phyloP scores from a whole-genome alignment of 2,329 filamentous ascomycete species.

The Ascochyta koolunga region DNA sequence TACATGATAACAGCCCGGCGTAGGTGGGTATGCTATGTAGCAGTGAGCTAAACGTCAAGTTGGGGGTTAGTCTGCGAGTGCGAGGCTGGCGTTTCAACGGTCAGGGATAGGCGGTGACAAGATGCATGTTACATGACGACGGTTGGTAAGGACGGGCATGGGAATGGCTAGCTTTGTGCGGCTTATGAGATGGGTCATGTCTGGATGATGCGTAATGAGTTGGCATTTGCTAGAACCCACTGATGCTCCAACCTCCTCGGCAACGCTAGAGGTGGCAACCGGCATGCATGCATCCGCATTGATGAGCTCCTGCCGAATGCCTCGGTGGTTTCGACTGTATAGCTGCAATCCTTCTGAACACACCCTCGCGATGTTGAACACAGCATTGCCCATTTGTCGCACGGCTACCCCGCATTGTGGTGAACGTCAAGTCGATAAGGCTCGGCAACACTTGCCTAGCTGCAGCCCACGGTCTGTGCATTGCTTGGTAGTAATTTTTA shows the following conservation, averaged over 20 bases:
- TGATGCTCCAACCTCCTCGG: conserved; percentile 24
- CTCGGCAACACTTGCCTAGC: conserved; percentile 2
- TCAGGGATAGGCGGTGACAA: conserved; percentile 46
- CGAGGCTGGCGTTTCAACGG: conserved; percentile 30
- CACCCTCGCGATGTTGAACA: not conserved
- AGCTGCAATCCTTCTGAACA: too few species aligned
- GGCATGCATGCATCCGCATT: not conserved
- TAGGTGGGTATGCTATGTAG: conserved; percentile 2
- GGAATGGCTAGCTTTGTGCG: conserved; percentile 42
- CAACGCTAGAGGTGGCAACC: not conserved
- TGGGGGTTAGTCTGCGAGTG: conserved; percentile 22
- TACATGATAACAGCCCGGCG: conserved; percentile 36
- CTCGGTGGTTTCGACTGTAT: too few species aligned
- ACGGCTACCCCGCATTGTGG: conserved; percentile 14
- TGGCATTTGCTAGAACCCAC: conserved; percentile 44
- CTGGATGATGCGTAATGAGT: conserved; percentile 44
- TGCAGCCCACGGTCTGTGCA: conserved; percentile 7
- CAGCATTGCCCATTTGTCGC: not conserved
- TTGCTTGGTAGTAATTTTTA: conserved; percentile 8
- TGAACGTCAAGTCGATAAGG: not conserved
- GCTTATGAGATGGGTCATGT: conserved; percentile 40
- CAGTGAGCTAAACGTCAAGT: not conserved
- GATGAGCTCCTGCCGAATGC: not conserved
- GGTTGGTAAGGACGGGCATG: conserved; percentile 27
- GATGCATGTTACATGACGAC: conserved; percentile 47